Evolutionary conservation across 441 rosid species (phyloP), one percentile per base, ranked within the genome.

Genomic region (Arabidopsis hybrid): DNA sequence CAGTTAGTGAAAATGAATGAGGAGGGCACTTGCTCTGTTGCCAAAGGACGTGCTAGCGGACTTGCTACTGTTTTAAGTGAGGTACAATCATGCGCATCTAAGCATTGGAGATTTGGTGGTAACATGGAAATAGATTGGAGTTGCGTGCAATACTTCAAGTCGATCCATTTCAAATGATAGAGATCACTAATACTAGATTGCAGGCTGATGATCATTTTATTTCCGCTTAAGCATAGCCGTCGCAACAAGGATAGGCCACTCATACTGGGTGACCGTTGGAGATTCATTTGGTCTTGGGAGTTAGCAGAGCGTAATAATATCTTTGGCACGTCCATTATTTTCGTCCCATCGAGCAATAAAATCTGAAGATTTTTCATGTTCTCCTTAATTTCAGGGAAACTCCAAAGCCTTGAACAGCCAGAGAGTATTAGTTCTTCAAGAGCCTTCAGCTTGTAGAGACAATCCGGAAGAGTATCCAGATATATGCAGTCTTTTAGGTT

Each of bases 381-480:
- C 17, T 67, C 72, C 12, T 46, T 21, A 21, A 69, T 16, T 0
- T 59, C 26, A 5, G 73, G 46, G 56, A 65, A 50, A 35, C n/a
- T 38, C 60, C 11, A 21, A 70, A 70, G 57, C 69, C 17, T 68
- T 36, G 40, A 36, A 59, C 84, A 75, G 10, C 62, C 43, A 21
- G 49, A 53, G 42, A 72, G 56, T 9, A 12, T 42, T 4, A 62
- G 63, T 29, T 62, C 76, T 63, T 60, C 50, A 8, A 75, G 42
- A 31, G 31, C 8, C n/a, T 4, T 67, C 40, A 74, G 51, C 57
- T 52, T 32, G 62, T 59, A 2, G 4, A 77, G 36, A 17, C 21
- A 59, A 0, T 18, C 49, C 1, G 82, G 85, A 29, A 80, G 65
- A 64, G 10, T 6, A 7, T 9, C 26, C 17, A 80, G 71, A 39